phyloP scores from a whole-genome alignment of 2,329 filamentous ascomycete genomes.

The Clonostachys byssicola region DNA sequence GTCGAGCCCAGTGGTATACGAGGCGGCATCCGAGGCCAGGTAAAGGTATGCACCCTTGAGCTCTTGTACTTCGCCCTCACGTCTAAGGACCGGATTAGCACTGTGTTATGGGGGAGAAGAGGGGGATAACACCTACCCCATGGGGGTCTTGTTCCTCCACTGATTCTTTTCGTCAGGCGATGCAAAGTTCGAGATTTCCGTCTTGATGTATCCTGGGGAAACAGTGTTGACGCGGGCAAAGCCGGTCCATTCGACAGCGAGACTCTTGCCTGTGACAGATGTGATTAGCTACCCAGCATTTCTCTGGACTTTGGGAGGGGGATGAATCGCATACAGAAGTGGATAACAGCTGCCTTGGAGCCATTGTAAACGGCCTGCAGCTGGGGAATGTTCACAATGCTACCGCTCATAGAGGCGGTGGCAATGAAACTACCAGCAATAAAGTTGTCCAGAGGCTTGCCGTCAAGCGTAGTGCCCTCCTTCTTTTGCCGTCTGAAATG shows the following conservation, averaged over 20 bases:
- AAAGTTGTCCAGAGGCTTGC: conserved; percentile 57
- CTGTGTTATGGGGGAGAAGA: neutral
- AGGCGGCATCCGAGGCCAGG: conserved; percentile 76
- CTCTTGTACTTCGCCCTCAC: conserved; percentile 69
- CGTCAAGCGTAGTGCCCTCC: conserved; percentile 59
- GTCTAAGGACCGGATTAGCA: conserved; percentile 25
- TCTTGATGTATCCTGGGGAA: conserved; percentile 73
- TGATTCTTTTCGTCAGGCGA: conserved; percentile 62
- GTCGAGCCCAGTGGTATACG: conserved; percentile 74
- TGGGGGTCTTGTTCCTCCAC: conserved; percentile 76
- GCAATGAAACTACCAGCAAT: conserved; percentile 68
- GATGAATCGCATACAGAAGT: conserved; percentile 41
- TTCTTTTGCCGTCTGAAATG: conserved; percentile 69
- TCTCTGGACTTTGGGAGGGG: neutral
- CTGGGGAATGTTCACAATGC: conserved; percentile 75
- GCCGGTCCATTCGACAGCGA: conserved; percentile 73
- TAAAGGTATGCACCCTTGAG: conserved; percentile 82
- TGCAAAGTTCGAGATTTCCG: conserved; percentile 66
- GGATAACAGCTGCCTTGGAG: conserved; percentile 62
- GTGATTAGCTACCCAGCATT: neutral
- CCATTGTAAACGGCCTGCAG: conserved; percentile 71
- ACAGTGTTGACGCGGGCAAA: conserved; percentile 71
- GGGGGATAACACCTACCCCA: conserved; percentile 48
- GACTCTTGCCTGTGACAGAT: conserved; percentile 49
- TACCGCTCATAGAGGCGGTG: conserved; percentile 74